Conservation (phyloP, 2,329 filamentous ascomycete genomes). For the Apiospora arundinis region DNA sequence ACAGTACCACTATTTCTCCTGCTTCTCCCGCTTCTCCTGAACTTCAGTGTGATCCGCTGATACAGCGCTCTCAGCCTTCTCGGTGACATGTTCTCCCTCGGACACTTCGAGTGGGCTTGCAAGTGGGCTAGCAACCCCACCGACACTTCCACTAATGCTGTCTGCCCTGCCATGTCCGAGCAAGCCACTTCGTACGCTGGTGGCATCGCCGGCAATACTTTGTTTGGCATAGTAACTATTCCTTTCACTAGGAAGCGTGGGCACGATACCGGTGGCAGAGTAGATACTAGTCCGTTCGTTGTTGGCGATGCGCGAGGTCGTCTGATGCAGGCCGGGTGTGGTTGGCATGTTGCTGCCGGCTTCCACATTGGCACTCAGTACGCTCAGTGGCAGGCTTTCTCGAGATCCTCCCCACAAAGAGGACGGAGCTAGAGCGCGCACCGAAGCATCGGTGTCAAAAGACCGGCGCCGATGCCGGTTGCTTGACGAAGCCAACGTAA, state of each 20-base stretch:
- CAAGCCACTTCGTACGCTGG: constrained; percentile 79
- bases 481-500: constrained; percentile 83
- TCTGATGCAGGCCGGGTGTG: constrained; percentile 61
- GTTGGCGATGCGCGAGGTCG: constrained; percentile 45
- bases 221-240: constrained; percentile 79
- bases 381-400: constrained; percentile 79
- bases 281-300: constrained; percentile 82
- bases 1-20: not conserved
- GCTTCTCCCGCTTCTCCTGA: not conserved
- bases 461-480: constrained; percentile 79
- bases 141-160: constrained; percentile 80
- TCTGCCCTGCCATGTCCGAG: constrained; percentile 81
- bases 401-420: constrained; percentile 83
- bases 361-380: constrained; percentile 75
- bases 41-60: not conserved
- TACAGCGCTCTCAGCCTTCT: not conserved
- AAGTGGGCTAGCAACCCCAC: constrained; percentile 65
- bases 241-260: constrained; percentile 74
- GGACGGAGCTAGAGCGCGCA: constrained; percentile 82
- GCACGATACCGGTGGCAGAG: constrained; percentile 72
- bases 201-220: constrained; percentile 67
- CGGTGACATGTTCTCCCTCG: constrained; percentile 33
- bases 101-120: constrained; percentile 59
- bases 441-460: constrained; percentile 85
- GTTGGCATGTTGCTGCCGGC: constrained; percentile 47